Conservation (phyloP, 1,284 basidiomycete species). For the Heterobasidion occidentale region DNA sequence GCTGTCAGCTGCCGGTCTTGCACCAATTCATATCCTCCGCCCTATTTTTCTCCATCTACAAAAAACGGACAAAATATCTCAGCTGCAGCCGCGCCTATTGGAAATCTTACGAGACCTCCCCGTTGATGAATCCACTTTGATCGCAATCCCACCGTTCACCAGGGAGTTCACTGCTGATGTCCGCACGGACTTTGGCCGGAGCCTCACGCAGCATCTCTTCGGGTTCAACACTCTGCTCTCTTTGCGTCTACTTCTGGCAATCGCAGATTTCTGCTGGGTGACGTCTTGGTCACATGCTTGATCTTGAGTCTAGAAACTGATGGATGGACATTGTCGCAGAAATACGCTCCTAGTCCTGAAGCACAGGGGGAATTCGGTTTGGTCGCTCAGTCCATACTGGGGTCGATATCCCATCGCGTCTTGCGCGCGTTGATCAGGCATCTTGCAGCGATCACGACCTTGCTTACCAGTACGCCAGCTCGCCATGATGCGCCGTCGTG, state of each 20-base stretch:
- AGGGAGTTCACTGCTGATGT: slow-evolving; percentile 21
- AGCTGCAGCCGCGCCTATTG: slow-evolving; percentile 39
- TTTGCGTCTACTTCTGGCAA: slow-evolving; percentile 45
- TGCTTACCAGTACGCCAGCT: slow-evolving; percentile 37
- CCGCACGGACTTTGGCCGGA: slow-evolving; percentile 35
- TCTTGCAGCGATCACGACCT: slow-evolving; percentile 33
- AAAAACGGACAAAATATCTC: slow-evolving; percentile 24
- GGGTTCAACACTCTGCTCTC: slow-evolving; percentile 47
- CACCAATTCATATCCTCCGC: slow-evolving; percentile 47
- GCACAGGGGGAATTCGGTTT: slow-evolving; percentile 37
- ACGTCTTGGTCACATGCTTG: not conserved
- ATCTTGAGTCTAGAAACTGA: too few relatives aligned
- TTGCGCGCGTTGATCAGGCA: slow-evolving; percentile 52
- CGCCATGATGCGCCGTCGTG: not conserved
- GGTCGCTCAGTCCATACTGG: slow-evolving; percentile 41
- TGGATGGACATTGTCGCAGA: slow-evolving; percentile 1
- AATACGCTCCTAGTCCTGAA: slow-evolving; percentile 14
- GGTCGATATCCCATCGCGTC: slow-evolving; percentile 43
- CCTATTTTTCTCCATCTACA: slow-evolving; percentile 40
- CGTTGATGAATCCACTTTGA: slow-evolving; percentile 24
- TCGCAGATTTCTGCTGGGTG: slow-evolving; percentile 63
- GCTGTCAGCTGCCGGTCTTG: slow-evolving; percentile 27
- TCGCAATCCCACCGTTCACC: slow-evolving; percentile 23
- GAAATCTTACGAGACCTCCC: slow-evolving; percentile 26
- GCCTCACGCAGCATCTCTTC: slow-evolving; percentile 49